Evolutionary conservation across 306 rosid species (phyloP).

Genomic region (Ormosia emarginata): DNA sequence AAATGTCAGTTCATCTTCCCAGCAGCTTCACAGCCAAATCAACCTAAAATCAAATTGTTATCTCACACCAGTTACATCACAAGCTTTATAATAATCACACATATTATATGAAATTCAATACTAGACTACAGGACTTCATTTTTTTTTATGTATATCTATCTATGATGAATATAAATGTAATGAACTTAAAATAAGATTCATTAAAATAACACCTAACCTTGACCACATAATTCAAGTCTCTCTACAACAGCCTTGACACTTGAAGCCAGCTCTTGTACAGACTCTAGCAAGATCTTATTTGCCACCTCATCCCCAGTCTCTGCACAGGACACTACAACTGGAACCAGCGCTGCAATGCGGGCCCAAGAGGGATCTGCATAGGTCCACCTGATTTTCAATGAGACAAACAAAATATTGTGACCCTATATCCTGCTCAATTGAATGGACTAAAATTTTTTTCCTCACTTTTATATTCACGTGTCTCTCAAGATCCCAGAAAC

Average conservation of each 20-base stretch:
- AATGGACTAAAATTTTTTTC: not conserved
- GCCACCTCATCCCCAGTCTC: conserved; percentile 87
- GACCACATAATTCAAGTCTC: conserved; percentile 78
- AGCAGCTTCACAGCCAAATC: not conserved
- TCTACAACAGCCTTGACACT: conserved; percentile 91
- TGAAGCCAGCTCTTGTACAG: conserved; percentile 77
- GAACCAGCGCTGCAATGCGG: conserved; percentile 94
- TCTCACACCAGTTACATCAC: not conserved
- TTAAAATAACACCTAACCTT: conserved; percentile 44
- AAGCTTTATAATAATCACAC: not conserved
- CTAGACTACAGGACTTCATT: not conserved
- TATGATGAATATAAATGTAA: conserved; percentile 3
- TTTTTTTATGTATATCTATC: not conserved
- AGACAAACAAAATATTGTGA: conserved; percentile 19
- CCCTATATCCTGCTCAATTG: conserved; percentile 1
- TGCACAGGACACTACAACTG: conserved; percentile 80
- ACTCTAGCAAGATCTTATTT: conserved; percentile 63
- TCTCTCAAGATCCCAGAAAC: not conserved
- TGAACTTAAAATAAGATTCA: not conserved
- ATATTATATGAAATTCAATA: not conserved
- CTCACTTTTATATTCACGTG: not conserved
- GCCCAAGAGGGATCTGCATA: conserved; percentile 97
- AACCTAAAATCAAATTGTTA: not conserved
- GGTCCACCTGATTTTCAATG: conserved; percentile 77
- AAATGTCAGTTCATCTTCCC: not conserved